Conservation (phyloP, 306 rosid species). For the Elaeagnus macrophylla region DNA sequence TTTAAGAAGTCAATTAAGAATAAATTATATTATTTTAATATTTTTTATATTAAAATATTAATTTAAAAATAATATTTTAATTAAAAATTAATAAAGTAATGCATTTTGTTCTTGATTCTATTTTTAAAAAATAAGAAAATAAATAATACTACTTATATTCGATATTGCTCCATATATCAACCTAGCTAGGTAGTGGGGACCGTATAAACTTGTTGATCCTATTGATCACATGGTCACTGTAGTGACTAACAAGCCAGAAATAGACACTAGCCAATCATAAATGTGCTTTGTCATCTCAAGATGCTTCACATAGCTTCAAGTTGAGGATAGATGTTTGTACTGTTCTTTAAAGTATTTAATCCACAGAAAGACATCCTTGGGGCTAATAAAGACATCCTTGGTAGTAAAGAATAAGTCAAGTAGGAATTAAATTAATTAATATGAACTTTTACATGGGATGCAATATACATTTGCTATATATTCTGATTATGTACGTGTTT, state of each 20-base stretch:
- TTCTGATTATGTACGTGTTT: no score
- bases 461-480: not conserved
- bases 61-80: no score
- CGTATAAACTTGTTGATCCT: constrained; percentile 30
- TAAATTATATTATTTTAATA: no score
- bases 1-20: no score
- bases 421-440: no score
- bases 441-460: not conserved
- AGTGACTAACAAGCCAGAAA: constrained; percentile 12
- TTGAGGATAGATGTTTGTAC: constrained; percentile 12
- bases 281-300: constrained; percentile 9
- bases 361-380: not conserved
- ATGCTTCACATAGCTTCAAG: constrained; percentile 5
- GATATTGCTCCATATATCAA: no score
- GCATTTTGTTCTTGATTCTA: no score
- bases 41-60: no score
- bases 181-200: constrained; percentile 33
- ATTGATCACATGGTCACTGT: constrained; percentile 28
- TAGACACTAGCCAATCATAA: constrained; percentile 10
- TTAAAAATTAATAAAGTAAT: no score
- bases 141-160: no score
- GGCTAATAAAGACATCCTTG: not conserved
- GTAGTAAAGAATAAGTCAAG: not conserved
- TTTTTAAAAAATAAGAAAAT: no score
- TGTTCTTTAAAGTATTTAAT: constrained; percentile 1